Evolutionary conservation across 192 early-diverging fungal genomes (phyloP), one percentile per base, ranked within the genome.

Genomic region (Coemansia sp.): DNA sequence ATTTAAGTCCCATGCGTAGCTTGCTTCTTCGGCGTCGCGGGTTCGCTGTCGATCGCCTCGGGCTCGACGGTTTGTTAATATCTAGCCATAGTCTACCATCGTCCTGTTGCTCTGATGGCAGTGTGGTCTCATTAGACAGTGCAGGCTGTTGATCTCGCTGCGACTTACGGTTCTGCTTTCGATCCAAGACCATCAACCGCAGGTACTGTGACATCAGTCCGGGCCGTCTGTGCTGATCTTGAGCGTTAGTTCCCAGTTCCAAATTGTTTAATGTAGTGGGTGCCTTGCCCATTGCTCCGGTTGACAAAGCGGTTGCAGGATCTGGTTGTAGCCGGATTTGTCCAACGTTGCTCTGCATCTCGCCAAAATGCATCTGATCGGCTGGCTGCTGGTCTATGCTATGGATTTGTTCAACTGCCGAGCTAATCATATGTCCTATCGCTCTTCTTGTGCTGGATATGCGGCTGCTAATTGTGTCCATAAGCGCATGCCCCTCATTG

Each of bases 271-370:
- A 12, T 25, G 51, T 50, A 21, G 22, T 23, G 8, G 61, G 38
- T 16, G 25, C 53, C 1, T 47, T 50, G 25, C 50, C 38, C 31
- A 51, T 17, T 2, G 59, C 16, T 26, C 65, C 63, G 16, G 54
- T 47, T 5, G 55, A 59, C 49, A 61, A 23, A 29, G 67, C 55
- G 1, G 64, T 45, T 35, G 68, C 65, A 4, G 66, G 70, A 48
- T 78, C 70, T 1, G 75, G 75, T 23, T 60, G 61, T 21, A 78
- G 56, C 39, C 71, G 71, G 12, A 78, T 78, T 47, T 72, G 75
- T 3, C 75, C 75, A 2, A 72, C 64, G 50, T 65, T 65, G 25
- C 66, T 69, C 5, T 68, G 48, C 69, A 69, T 69, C 3, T 57
- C 67, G 10, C 43, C 45, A 3, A 49, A 57, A 12, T 61, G 37